These are phyloP conservation scores for Pichia sp. DNA, from an alignment of 1,139 yeast species.

Conservation along the genomic window DNA sequence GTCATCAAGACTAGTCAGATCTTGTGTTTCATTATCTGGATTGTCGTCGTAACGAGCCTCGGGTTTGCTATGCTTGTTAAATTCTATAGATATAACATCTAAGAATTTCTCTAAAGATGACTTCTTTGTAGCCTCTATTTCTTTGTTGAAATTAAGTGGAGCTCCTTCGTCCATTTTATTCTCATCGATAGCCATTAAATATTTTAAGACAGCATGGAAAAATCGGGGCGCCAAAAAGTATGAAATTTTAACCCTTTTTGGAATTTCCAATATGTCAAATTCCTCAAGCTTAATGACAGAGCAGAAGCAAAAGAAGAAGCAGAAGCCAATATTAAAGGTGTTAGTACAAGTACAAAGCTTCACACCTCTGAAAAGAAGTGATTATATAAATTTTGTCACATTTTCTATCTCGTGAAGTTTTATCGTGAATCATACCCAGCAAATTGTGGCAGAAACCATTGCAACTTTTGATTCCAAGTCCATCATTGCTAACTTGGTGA, in stretches of 20 bases:
- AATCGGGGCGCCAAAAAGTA: slow-evolving; percentile 10
- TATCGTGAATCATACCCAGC: slow-evolving; percentile 17
- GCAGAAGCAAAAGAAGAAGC: neutral
- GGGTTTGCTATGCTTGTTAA: slow-evolving; percentile 7
- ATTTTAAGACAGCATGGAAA: slow-evolving; percentile 2
- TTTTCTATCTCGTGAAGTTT: neutral
- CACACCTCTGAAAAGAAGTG: neutral
- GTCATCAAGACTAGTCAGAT: neutral
- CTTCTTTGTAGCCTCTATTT: slow-evolving; percentile 2
- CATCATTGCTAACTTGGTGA: neutral
- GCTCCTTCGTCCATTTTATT: neutral
- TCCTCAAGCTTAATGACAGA: slow-evolving; percentile 13
- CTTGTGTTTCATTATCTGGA: neutral
- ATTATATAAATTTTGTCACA: neutral
- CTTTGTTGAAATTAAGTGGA: neutral
- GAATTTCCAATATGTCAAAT: slow-evolving; percentile 13
- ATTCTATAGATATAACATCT: slow-evolving; percentile 11
- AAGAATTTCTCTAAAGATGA: slow-evolving; percentile 12
- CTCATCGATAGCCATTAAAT: slow-evolving; percentile 9
- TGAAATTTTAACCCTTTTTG: slow-evolving; percentile 8
- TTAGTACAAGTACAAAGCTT: neutral
- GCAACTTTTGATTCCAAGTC: slow-evolving; percentile 10
- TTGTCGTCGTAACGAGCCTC: neutral
- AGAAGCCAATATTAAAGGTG: neutral
- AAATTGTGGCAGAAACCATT: slow-evolving; percentile 8